These are phyloP conservation scores for Metarhizium rileyi DNA, from an alignment of 2,329 filamentous ascomycete species.

Conservation along the genomic window DNA sequence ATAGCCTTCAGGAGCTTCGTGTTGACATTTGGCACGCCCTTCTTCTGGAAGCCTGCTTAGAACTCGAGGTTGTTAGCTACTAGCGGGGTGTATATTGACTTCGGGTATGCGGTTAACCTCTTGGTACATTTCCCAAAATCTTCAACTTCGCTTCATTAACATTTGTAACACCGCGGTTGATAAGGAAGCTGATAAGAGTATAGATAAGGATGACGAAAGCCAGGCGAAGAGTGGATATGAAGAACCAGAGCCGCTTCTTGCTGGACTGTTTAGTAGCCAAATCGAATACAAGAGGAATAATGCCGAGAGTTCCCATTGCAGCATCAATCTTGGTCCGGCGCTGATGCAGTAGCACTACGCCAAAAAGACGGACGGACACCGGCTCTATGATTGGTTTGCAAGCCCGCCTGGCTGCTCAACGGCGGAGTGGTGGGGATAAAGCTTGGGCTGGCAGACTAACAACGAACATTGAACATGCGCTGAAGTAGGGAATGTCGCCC, in stretches of 20 bases:
- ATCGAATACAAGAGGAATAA: constrained; percentile 59
- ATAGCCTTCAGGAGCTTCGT: constrained; percentile 51
- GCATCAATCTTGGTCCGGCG: constrained; percentile 60
- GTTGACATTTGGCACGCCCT: constrained; percentile 55
- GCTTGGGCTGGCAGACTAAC: too few species aligned
- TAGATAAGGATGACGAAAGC: constrained; percentile 75
- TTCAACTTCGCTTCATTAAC: constrained; percentile 46
- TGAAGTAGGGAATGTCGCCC: too few species aligned
- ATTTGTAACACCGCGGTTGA: constrained; percentile 54
- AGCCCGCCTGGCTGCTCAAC: too few species aligned
- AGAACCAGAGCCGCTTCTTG: constrained; percentile 59
- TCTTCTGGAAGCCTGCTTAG: constrained; percentile 54
- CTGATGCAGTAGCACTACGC: too few species aligned
- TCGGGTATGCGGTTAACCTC: constrained; percentile 46
- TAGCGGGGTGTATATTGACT: too few species aligned
- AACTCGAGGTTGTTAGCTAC: too few species aligned
- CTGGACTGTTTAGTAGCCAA: too few species aligned
- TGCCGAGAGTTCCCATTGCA: constrained; percentile 61
- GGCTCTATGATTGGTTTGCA: too few species aligned
- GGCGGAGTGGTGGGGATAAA: too few species aligned
- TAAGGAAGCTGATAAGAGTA: constrained; percentile 64
- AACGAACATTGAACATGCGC: too few species aligned
- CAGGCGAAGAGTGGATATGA: constrained; percentile 66
- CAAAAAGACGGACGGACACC: too few species aligned
- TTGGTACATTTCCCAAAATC: constrained; percentile 59